Conservation (phyloP, 2,329 filamentous ascomycete species). For the Teratosphaeria pseudoeucalypti region DNA sequence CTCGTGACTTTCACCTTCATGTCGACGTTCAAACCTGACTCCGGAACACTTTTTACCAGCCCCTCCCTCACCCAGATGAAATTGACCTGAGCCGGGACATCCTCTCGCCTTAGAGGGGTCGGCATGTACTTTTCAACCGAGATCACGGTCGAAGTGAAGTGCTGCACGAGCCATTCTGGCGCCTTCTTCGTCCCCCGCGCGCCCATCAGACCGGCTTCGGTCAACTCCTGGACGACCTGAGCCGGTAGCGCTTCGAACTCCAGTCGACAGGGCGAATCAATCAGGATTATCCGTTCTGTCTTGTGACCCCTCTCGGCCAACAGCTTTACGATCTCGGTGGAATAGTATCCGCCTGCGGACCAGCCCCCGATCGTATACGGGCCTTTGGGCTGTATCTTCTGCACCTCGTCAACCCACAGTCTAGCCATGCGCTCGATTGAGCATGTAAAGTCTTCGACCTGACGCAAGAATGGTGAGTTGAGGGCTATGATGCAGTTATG, state of each 20-base stretch:
- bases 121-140: slow-evolving; percentile 22
- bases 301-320: slow-evolving; percentile 15
- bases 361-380: slow-evolving; percentile 62
- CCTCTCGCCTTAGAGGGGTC: slow-evolving; percentile 8
- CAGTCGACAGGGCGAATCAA: slow-evolving; percentile 21
- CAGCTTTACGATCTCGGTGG: slow-evolving; percentile 33
- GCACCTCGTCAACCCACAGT: slow-evolving; percentile 21
- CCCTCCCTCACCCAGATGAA: slow-evolving; percentile 24
- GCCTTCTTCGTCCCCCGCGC: slow-evolving; percentile 16
- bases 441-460: slow-evolving; percentile 19
- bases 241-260: slow-evolving; percentile 17
- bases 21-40: slow-evolving; percentile 20
- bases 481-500: slow-evolving; percentile 39
- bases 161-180: slow-evolving; percentile 22
- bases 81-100: slow-evolving; percentile 18
- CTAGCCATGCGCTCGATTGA: slow-evolving; percentile 20
- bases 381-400: slow-evolving; percentile 36
- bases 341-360: slow-evolving; percentile 67
- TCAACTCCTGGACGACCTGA: slow-evolving; percentile 17
- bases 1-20: slow-evolving; percentile 21
- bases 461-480: slow-evolving; percentile 22
- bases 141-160: slow-evolving; percentile 20
- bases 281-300: slow-evolving; percentile 19
- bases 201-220: slow-evolving; percentile 19
- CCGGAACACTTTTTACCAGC: slow-evolving; percentile 18